These are phyloP conservation scores for Heterobasidion parviporum DNA, from an alignment of 1,284 basidiomycete species.

Conservation along the genomic window DNA sequence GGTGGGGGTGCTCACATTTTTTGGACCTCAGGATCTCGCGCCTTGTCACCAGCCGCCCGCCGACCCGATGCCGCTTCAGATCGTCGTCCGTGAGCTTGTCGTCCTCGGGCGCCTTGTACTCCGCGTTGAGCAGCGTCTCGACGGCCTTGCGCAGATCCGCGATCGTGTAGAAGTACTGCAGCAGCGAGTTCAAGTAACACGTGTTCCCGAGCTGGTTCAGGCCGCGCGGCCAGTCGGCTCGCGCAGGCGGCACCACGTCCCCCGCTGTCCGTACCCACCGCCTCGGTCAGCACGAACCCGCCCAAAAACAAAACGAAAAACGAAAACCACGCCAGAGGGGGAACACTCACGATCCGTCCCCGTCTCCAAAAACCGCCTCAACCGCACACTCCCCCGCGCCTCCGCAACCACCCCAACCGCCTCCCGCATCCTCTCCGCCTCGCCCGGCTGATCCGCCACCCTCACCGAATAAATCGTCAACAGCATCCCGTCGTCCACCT, in stretches of 20 bases:
- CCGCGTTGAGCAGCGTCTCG: conserved; percentile 47
- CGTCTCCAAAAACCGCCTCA: conserved; percentile 58
- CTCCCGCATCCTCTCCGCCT: conserved; percentile 57
- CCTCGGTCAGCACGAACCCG: no score
- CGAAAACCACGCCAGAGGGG: background rate
- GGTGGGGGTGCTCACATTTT: conserved; percentile 52
- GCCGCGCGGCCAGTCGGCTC: conserved; percentile 54
- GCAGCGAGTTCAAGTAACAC: background rate
- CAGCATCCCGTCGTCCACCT: conserved; percentile 70
- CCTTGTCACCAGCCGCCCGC: conserved; percentile 74
- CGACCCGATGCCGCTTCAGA: conserved; percentile 75
- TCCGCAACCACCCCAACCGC: conserved; percentile 64
- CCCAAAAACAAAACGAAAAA: no score
- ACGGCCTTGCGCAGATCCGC: conserved; percentile 78
- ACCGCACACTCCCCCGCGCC: conserved; percentile 60
- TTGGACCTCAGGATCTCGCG: conserved; percentile 77
- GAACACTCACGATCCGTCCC: conserved; percentile 62
- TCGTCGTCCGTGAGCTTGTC: conserved; percentile 73
- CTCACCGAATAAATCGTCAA: conserved; percentile 68
- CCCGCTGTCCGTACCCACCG: conserved; percentile 41
- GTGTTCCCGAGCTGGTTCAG: background rate
- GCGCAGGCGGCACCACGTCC: conserved; percentile 39
- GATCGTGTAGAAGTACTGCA: conserved; percentile 92
- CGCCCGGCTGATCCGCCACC: conserved; percentile 64
- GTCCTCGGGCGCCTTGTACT: conserved; percentile 49